These are phyloP conservation scores for Russula sp. DNA, from an alignment of 768 basidiomycete genomes.

Conservation along the genomic window DNA sequence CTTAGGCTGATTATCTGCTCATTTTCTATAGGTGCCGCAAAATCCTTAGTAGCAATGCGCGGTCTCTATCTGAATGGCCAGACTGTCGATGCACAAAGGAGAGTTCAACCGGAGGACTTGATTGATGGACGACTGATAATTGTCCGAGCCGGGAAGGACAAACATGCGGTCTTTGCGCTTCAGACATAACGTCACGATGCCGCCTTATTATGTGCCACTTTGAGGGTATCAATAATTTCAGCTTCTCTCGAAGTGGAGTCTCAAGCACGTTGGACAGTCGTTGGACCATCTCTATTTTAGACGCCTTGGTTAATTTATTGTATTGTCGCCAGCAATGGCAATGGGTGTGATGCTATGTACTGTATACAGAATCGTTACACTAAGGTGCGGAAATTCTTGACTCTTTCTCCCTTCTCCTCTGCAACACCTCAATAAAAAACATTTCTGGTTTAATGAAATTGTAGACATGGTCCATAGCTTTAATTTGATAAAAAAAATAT, in stretches of 20 bases:
- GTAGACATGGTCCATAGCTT: too few relatives aligned
- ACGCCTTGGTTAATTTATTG: neutral
- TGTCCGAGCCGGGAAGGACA: slow-evolving; percentile 30
- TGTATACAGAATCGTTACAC: neutral
- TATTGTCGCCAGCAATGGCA: neutral
- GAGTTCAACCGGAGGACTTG: slow-evolving; percentile 19
- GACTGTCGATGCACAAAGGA: slow-evolving; percentile 14
- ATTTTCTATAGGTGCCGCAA: slow-evolving; percentile 26
- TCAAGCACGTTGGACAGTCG: neutral
- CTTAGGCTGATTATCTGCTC: neutral
- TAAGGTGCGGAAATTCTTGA: too few relatives aligned
- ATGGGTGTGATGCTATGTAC: too few relatives aligned
- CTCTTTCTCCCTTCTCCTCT: too few relatives aligned
- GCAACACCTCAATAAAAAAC: too few relatives aligned
- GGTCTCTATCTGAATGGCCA: slow-evolving; percentile 30
- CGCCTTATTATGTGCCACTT: neutral
- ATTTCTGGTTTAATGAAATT: too few relatives aligned
- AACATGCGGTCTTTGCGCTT: slow-evolving; percentile 26
- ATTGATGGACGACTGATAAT: slow-evolving; percentile 28
- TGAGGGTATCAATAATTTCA: neutral
- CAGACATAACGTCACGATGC: neutral
- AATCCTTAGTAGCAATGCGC: slow-evolving; percentile 25
- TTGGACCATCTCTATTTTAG: neutral
- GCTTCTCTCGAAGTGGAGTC: neutral
- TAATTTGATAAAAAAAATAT: too few relatives aligned